A percentile compares a stretch with the other conserved stretches of the same genome.
phyloP scores from a whole-genome alignment of 331 rosid species.

The Malus hybrid region DNA sequence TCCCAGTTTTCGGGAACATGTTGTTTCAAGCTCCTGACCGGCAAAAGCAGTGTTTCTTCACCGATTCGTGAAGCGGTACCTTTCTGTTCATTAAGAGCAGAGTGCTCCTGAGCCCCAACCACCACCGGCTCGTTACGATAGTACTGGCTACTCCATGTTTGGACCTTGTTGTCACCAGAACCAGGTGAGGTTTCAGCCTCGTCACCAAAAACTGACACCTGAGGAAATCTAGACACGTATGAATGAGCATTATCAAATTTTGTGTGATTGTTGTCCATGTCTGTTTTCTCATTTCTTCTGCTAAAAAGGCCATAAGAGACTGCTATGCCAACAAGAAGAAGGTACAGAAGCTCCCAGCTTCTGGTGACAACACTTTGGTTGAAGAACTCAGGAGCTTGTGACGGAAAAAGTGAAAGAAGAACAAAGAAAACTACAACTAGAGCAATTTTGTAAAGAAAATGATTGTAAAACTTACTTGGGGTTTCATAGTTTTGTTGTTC shows the following conservation, averaged over 20 bases:
- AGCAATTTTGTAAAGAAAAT: constrained; percentile 50
- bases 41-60: constrained; percentile 67
- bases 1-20: constrained; percentile 35
- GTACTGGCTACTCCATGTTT: constrained; percentile 71
- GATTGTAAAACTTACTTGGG: constrained; percentile 40
- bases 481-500: constrained; percentile 29
- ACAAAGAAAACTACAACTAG: constrained; percentile 49
- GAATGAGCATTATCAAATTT: constrained; percentile 68
- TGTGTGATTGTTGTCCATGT: constrained; percentile 28
- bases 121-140: constrained; percentile 42
- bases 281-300: constrained; percentile 44
- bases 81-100: constrained; percentile 27
- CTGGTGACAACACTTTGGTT: constrained; percentile 51
- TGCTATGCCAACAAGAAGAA: constrained; percentile 78
- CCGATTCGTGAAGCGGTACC: constrained; percentile 1
- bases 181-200: constrained; percentile 40
- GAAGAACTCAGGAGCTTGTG: constrained; percentile 83
- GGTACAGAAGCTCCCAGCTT: constrained; percentile 94
- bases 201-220: constrained; percentile 68
- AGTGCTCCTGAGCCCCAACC: constrained; percentile 43
- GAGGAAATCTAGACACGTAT: constrained; percentile 55
- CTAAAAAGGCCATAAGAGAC: constrained; percentile 85
- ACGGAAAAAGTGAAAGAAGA: constrained; percentile 61
- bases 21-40: constrained; percentile 77
- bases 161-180: constrained; percentile 44